Percentiles rank a stretch among this genome's conserved stretches.
Conservation (phyloP, 2,329 filamentous ascomycete species). For the Bisporella sp. region DNA sequence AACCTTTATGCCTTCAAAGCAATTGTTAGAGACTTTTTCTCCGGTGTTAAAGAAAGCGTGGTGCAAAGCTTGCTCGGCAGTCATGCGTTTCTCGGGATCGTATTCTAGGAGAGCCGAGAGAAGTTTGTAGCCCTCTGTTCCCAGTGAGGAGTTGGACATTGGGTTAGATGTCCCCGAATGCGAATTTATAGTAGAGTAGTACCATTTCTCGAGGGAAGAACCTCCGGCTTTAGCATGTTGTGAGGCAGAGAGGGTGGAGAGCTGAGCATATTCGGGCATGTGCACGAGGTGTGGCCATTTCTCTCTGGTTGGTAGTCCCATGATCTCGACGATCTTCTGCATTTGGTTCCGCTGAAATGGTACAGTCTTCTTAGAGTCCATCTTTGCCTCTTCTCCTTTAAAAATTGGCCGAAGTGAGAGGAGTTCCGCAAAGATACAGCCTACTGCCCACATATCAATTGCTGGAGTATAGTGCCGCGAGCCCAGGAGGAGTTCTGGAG, state of each 20-base stretch:
- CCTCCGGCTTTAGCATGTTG: constrained; percentile 30
- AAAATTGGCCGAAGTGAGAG: constrained; percentile 89
- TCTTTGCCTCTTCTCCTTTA: constrained; percentile 97
- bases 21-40: constrained; percentile 67
- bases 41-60: constrained; percentile 80
- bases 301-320: constrained; percentile 84
- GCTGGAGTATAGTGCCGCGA: constrained; percentile 95
- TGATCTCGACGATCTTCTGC: constrained; percentile 96
- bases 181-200: constrained; percentile 62
- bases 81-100: constrained; percentile 82
- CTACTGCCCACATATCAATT: constrained; percentile 95
- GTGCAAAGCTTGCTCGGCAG: constrained; percentile 79
- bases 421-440: constrained; percentile 95
- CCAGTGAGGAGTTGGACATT: constrained; percentile 46
- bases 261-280: constrained; percentile 81
- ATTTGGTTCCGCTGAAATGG: constrained; percentile 98
- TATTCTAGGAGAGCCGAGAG: constrained; percentile 83
- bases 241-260: constrained; percentile 49
- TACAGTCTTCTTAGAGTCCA: constrained; percentile 96
- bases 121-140: constrained; percentile 73
- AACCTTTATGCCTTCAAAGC: constrained; percentile 81
- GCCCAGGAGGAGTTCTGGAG: constrained; percentile 86
- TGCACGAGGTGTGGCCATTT: constrained; percentile 77
- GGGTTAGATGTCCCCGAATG: constrained; percentile 42
- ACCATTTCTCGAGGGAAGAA: constrained; percentile 67